Evolutionary conservation across 1,284 basidiomycete species (phyloP).

Genomic region (Malassezia sp.): DNA sequence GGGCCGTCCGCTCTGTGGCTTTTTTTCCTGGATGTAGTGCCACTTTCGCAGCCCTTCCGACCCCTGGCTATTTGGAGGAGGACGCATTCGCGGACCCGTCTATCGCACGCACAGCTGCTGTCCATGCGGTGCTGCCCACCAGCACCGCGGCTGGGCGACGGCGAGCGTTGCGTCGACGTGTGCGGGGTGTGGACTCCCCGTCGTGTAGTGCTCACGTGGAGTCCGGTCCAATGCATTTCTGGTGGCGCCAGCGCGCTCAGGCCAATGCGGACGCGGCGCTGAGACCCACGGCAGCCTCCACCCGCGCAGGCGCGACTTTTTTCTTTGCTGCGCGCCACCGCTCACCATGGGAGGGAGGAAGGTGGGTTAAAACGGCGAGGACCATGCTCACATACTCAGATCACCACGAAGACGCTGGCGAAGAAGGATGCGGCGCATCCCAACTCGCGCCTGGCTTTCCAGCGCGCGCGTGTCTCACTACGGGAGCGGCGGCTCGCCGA

Average conservation of each 20-base stretch:
- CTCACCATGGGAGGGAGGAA: conserved; percentile 35
- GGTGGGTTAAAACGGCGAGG: conserved; percentile 14
- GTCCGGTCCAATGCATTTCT: background rate
- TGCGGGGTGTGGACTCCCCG: too few relatives aligned
- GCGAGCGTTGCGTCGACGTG: background rate
- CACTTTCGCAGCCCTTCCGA: too few relatives aligned
- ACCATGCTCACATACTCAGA: conserved; percentile 9
- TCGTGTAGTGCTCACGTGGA: too few relatives aligned
- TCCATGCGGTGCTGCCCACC: too few relatives aligned
- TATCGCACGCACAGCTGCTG: too few relatives aligned
- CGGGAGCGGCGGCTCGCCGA: conserved; percentile 28
- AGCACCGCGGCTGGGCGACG: too few relatives aligned
- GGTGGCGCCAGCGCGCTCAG: background rate
- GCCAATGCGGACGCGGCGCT: conserved; percentile 2
- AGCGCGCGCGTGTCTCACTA: conserved; percentile 29
- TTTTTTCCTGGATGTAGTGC: too few relatives aligned
- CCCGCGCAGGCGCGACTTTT: conserved; percentile 14
- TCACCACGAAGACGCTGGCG: conserved; percentile 39
- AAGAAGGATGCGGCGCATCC: conserved; percentile 41
- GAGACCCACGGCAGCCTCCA: conserved; percentile 17
- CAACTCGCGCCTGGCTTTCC: conserved; percentile 35
- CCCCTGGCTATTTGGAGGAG: too few relatives aligned
- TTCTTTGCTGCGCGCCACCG: too few relatives aligned
- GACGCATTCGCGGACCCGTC: too few relatives aligned
- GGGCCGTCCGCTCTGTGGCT: too few relatives aligned